Conservation (phyloP, 345 rosid species). For the Boechera retrofracta region DNA sequence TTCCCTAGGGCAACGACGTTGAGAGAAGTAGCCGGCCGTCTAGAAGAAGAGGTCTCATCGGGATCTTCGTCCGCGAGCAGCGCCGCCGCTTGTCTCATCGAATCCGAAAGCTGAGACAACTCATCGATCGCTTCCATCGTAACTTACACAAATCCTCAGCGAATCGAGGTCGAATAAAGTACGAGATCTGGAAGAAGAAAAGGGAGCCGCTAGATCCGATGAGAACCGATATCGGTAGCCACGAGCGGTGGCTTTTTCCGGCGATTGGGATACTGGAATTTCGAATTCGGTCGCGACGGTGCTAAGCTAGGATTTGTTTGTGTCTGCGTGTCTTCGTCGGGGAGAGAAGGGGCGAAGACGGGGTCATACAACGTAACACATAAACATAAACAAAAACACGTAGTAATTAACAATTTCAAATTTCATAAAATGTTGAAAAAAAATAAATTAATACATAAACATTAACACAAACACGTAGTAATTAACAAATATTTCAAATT, state of each 20-base stretch:
- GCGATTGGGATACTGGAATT: conserved; percentile 4
- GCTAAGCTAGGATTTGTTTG: conserved; percentile 30
- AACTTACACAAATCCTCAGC: conserved; percentile 11
- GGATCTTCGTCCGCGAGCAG: conserved; percentile 92
- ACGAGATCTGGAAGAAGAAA: conserved; percentile 39
- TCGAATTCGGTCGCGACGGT: conserved; percentile 39
- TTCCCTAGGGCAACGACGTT: conserved; percentile 92
- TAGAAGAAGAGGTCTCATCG: conserved; percentile 71
- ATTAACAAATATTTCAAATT: conserved; percentile 23
- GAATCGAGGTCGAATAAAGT: conserved; percentile 22
- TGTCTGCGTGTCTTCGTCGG: conserved; percentile 25
- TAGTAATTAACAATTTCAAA: conserved; percentile 26
- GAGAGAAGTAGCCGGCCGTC: conserved; percentile 71
- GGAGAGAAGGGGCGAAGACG: conserved; percentile 28
- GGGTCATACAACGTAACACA: conserved; percentile 31
- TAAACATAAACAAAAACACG: not conserved
- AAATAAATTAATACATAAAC: no score
- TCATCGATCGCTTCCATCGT: conserved; percentile 96
- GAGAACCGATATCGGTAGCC: not conserved
- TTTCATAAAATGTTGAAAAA: not conserved
- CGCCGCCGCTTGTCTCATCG: conserved; percentile 80
- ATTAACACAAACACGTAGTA: no score
- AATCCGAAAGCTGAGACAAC: conserved; percentile 71
- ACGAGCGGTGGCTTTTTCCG: conserved; percentile 18
- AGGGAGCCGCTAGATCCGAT: conserved; percentile 26